Evolutionary conservation across 2,329 filamentous ascomycete species (phyloP), one percentile per base, ranked within the genome.

Genomic region (Shiraia sp.): DNA sequence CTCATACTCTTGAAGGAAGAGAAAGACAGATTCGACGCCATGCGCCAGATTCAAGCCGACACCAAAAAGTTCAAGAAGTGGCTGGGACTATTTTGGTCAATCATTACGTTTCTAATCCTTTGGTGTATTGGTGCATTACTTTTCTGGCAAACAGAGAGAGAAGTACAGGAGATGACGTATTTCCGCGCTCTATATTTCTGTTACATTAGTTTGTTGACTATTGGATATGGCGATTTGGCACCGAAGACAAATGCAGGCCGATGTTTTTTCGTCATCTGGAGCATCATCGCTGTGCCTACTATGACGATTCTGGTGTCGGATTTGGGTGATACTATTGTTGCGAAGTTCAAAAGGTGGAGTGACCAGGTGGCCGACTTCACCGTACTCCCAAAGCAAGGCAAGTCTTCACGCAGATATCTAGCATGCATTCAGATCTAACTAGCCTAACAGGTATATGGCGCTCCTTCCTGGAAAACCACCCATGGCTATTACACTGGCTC

Each of bases 221-320:
- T 96, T 26, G 91, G 91, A 1, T 96, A 95, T 56, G 91, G 91
- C 3, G 90, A 95, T 52, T 68, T 86, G 4, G 82, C 84, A 1
- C 90, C 90, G 0, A 75, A 83, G n/a, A 88, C 85, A 2, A 91
- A 90, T 50, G 79, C 84, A 0, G 89, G 88, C 1, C 85, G 88
- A 40, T 82, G 88, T 0, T 95, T 96, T 65, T 96, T 95, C 58
- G 88, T 96, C n/a, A 85, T 96, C 41, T 96, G 91, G 91, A 88
- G 85, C 10, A 68, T 96, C 1, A 78, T 96, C 17, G 90, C 90
- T 0, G 77, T 96, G 3, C 91, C 91, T 0, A 91, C 88, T 2
- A 91, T 91, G 79, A 95, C 91, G 0, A 85, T 95, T 13, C 78
- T 96, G 10, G 58, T 70, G 8, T 61, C 54, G 0, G 59, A 69